Percentiles rank a stretch among this genome's conserved stretches.
phyloP scores from a whole-genome alignment of 208 protist genomes.

The Phytomonas sp. region DNA sequence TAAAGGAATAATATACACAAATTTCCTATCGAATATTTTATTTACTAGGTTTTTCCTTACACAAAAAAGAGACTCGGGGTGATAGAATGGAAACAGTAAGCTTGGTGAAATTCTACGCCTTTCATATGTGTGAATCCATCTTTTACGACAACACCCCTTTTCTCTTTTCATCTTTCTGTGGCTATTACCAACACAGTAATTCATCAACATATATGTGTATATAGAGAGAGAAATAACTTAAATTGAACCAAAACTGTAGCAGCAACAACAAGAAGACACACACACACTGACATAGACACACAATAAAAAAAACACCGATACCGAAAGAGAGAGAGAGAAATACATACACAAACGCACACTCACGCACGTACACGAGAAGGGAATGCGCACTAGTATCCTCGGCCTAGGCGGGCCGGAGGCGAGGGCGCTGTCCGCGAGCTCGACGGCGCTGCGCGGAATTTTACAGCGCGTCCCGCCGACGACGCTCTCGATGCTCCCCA shows the following conservation, averaged over 20 bases:
- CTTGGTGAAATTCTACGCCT: not conserved
- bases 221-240: no score
- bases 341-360: constrained; percentile 8
- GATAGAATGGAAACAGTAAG: not conserved
- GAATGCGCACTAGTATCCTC: no score
- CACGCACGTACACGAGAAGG: not conserved
- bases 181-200: not conserved
- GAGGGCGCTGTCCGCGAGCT: constrained; percentile 23
- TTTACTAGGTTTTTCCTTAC: not conserved
- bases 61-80: not conserved
- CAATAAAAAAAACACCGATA: not conserved
- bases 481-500: constrained; percentile 88
- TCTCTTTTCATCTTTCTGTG: not conserved
- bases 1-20: not conserved
- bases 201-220: not conserved
- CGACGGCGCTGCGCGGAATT: constrained; percentile 51
- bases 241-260: no score
- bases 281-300: constrained; percentile 7
- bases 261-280: constrained; percentile 8
- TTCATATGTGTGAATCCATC: not conserved
- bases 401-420: not conserved
- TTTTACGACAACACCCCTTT: not conserved
- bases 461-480: constrained; percentile 79
- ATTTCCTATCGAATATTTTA: not conserved
- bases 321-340: constrained; percentile 10